Conservation (phyloP, 2,329 filamentous ascomycete genomes). For the Phaeoacremonium minimum region DNA sequence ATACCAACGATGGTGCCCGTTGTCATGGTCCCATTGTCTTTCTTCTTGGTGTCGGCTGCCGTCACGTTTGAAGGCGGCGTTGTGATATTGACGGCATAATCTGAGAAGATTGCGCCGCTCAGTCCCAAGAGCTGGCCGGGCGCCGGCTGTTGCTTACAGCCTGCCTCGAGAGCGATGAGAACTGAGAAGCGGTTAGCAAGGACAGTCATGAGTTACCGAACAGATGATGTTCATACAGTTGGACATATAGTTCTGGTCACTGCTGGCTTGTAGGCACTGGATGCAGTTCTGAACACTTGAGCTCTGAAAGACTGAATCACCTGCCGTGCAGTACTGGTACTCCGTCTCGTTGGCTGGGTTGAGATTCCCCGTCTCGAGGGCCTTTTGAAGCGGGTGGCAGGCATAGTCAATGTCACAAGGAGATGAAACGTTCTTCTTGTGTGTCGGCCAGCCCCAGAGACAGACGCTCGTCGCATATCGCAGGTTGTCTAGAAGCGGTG, state of each 20-base stretch:
- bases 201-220: constrained; percentile 3
- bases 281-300: constrained; percentile 29
- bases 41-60: constrained; percentile 11
- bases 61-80: constrained; percentile 19
- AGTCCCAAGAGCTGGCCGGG: constrained; percentile 32
- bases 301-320: constrained; percentile 25
- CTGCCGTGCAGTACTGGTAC: constrained; percentile 41
- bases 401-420: constrained; percentile 37
- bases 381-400: constrained; percentile 32
- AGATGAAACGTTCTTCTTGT: constrained; percentile 26
- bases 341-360: constrained; percentile 24
- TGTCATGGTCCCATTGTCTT: constrained; percentile 26
- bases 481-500: constrained; percentile 36
- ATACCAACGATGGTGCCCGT: constrained; percentile 51
- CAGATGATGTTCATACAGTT: constrained; percentile 37
- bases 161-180: constrained; percentile 39
- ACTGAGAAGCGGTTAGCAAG: constrained; percentile 26
- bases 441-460: constrained; percentile 30
- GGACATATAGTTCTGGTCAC: constrained; percentile 35
- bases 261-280: constrained; percentile 35
- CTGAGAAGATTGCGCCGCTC: constrained; percentile 36
- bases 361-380: constrained; percentile 29
- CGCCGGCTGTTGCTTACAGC: constrained; percentile 38
- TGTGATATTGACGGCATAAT: constrained; percentile 32
- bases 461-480: constrained; percentile 44